Base-by-base conservation (phyloP, 2,329 filamentous ascomycete genomes). In the Apiospora pterosperma region DNA sequence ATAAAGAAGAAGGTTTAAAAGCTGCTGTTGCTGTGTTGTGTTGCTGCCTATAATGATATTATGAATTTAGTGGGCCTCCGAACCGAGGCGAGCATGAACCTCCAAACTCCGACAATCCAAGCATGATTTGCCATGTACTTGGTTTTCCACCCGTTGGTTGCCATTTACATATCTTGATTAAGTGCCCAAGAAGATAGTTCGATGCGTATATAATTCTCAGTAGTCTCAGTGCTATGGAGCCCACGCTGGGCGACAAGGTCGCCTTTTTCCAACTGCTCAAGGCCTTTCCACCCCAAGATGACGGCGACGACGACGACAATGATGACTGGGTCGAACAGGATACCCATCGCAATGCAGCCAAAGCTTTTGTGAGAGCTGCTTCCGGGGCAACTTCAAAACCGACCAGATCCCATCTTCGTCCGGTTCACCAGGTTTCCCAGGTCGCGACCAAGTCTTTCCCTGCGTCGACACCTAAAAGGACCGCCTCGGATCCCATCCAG, bases 251-350 rank as follows among this genome's bases (percentile, higher is more conserved):
- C 61, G 79, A 81, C 39, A 86, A 86, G 69, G 59, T 72, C 25
- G 79, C 76, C 0, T 84, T 82, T 66, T 86, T 85, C 67, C 67
- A 75, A n/a, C 72, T 73, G n/a, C 71, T 85, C 0, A 73, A 77
- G 16, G 69, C 73, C 1, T 71, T 77, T n/a, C 65, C 36, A 12
- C 58, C 67, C 38, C 62, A 68, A 36, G 69, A 76, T 64, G 69
- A 75, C 1, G 70, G 77, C 11, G 77, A 68, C 36, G 69, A 76
- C 63, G 69, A 75, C 1, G 70, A 77, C 11, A 76, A 78, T 7
- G 69, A 74, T 21, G 63, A 70, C 16, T 70, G 75, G 3, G 69
- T 74, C 8, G 77, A 82, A 41, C 70, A 77, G 66, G 67, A 74
- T 8, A 72, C 76, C 44, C 75, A 82, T 21, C 73, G 73, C 63